Evolutionary conservation across 2,329 filamentous ascomycete species (phyloP).

Genomic region (Fusarium hostae): DNA sequence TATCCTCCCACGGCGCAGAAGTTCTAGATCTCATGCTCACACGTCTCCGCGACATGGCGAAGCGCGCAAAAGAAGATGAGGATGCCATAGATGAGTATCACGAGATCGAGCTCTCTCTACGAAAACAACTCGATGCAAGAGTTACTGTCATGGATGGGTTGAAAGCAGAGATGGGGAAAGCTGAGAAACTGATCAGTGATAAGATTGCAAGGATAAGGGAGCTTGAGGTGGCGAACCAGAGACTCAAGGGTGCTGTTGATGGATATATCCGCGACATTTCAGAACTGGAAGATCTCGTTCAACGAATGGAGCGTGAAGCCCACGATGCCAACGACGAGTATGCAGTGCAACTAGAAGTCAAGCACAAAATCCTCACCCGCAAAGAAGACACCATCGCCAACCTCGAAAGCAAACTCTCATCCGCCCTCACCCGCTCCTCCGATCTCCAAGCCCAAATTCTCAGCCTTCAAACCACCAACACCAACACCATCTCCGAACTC

Average conservation of each 20-base stretch:
- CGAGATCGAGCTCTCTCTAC: slow-evolving; percentile 64
- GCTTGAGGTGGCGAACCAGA: slow-evolving; percentile 60
- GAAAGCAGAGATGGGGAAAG: slow-evolving; percentile 54
- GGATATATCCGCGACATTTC: slow-evolving; percentile 64
- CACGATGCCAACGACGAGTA: slow-evolving; percentile 47
- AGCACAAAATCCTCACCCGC: slow-evolving; percentile 49
- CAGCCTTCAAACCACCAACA: slow-evolving; percentile 50
- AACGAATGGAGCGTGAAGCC: slow-evolving; percentile 57
- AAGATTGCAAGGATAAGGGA: slow-evolving; percentile 56
- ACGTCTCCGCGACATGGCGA: slow-evolving; percentile 61
- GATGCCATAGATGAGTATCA: slow-evolving; percentile 70
- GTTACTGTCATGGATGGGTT: slow-evolving; percentile 63
- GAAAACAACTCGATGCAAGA: slow-evolving; percentile 65
- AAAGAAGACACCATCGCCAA: slow-evolving; percentile 53
- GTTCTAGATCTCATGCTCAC: slow-evolving; percentile 66
- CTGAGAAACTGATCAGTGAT: slow-evolving; percentile 49
- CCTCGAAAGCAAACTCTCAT: slow-evolving; percentile 58
- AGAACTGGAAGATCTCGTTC: slow-evolving; percentile 64
- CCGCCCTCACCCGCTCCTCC: slow-evolving; percentile 53
- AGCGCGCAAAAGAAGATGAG: slow-evolving; percentile 60
- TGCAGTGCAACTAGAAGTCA: slow-evolving; percentile 49
- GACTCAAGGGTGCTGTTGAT: slow-evolving; percentile 63
- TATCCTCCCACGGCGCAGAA: slow-evolving; percentile 63
- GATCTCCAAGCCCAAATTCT: slow-evolving; percentile 54
- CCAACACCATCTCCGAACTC: slow-evolving; percentile 48